These are phyloP conservation scores for Funneliformis caledonium DNA, from an alignment of 371 early-diverging fungal genomes.

Conservation along the genomic window DNA sequence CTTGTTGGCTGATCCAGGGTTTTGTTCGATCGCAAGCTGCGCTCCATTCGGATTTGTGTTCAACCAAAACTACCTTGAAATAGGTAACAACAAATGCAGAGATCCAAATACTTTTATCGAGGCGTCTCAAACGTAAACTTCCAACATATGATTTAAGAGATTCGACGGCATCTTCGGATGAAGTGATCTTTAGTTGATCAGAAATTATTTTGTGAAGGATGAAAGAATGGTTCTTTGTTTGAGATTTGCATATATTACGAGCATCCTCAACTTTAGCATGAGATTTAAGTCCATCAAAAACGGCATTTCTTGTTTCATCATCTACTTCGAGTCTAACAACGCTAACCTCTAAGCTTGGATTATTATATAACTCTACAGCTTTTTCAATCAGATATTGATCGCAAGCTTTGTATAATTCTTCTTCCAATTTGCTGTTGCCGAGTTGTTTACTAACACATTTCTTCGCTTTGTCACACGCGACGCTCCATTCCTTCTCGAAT, in stretches of 20 bases:
- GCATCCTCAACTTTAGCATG: background rate
- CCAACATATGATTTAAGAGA: conserved; percentile 5
- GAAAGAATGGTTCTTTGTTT: background rate
- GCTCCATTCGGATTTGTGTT: background rate
- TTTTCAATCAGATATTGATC: conserved; percentile 12
- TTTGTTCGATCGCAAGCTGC: background rate
- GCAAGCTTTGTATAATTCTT: background rate
- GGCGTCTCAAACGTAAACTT: background rate
- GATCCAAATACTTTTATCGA: background rate
- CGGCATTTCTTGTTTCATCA: background rate
- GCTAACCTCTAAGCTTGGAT: background rate
- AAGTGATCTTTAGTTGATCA: background rate
- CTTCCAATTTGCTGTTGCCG: background rate
- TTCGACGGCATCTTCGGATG: background rate
- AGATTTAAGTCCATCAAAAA: background rate
- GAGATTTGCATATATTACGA: background rate
- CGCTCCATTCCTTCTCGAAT: background rate
- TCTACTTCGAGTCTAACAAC: background rate
- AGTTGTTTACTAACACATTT: background rate
- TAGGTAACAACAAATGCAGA: background rate
- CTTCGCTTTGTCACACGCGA: background rate
- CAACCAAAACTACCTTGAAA: background rate
- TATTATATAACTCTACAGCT: background rate
- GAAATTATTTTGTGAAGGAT: background rate
- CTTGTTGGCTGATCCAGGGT: background rate